A percentile compares a stretch with the other conserved stretches of the same genome.
Conservation (phyloP, 345 rosid species). For the Psidium friedrichsthalianum region DNA sequence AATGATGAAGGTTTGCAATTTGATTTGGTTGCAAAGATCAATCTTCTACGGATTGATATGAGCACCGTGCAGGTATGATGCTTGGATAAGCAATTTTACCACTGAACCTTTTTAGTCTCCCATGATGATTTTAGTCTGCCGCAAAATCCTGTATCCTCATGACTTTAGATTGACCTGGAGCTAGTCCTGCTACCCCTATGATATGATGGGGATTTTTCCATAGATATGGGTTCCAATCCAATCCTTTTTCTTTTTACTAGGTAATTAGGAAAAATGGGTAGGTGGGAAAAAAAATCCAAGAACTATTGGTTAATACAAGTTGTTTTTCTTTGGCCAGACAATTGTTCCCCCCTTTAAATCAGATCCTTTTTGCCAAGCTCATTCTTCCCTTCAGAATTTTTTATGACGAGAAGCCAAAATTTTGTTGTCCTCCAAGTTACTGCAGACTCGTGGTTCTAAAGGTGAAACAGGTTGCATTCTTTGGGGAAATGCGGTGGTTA, state of each 20-base stretch:
- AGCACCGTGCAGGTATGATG: conserved; percentile 57
- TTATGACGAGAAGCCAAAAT: background rate
- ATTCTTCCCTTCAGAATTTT: background rate
- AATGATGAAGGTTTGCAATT: conserved; percentile 53
- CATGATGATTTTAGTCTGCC: background rate
- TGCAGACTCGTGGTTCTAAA: background rate
- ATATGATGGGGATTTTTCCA: background rate
- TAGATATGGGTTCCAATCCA: background rate
- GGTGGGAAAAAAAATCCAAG: background rate
- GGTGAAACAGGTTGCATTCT: background rate
- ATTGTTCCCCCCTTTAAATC: background rate
- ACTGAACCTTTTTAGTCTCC: background rate
- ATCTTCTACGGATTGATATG: conserved; percentile 39
- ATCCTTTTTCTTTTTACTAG: background rate
- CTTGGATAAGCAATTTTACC: background rate
- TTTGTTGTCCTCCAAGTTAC: background rate
- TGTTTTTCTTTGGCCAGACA: background rate
- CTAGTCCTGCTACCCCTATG: background rate
- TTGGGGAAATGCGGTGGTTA: background rate
- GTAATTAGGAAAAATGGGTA: background rate
- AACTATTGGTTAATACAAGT: background rate
- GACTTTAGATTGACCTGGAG: background rate
- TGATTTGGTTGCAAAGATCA: conserved; percentile 47
- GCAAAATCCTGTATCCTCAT: background rate
- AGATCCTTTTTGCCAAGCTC: background rate